Evolutionary conservation across 768 basidiomycete genomes (phyloP).

Genomic region (Lactifluus echinatus): DNA sequence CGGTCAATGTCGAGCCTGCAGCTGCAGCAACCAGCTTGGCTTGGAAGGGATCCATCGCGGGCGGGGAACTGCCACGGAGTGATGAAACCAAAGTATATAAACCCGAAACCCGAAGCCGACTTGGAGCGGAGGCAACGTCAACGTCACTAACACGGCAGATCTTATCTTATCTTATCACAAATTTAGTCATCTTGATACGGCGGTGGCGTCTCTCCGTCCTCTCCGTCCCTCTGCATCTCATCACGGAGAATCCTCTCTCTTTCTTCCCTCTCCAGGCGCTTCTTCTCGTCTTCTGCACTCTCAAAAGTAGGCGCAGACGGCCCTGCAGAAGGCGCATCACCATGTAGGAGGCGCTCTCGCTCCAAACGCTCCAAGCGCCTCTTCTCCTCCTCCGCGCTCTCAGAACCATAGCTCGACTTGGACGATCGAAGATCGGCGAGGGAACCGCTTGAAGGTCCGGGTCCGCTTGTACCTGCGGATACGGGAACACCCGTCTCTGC

Average conservation of each 20-base stretch:
- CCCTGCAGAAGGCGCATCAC: slow-evolving; percentile 14
- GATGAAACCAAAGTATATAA: neutral
- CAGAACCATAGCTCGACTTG: slow-evolving; percentile 22
- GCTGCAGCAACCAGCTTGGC: slow-evolving; percentile 78
- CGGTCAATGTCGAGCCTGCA: slow-evolving; percentile 71
- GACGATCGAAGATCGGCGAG: slow-evolving; percentile 37
- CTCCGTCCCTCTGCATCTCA: too few relatives aligned
- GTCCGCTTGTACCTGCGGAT: slow-evolving; percentile 48
- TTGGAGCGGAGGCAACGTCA: neutral
- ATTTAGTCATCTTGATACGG: slow-evolving; percentile 36
- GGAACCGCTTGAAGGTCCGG: slow-evolving; percentile 60
- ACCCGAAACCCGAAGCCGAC: too few relatives aligned
- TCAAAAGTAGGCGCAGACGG: slow-evolving; percentile 27
- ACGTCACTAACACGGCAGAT: too few relatives aligned
- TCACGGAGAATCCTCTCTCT: slow-evolving; percentile 43
- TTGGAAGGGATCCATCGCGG: slow-evolving; percentile 57
- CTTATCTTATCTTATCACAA: neutral
- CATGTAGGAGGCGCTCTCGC: slow-evolving; percentile 38
- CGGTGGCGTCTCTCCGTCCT: slow-evolving; percentile 33
- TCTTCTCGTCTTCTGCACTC: slow-evolving; percentile 54
- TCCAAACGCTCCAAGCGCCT: slow-evolving; percentile 45
- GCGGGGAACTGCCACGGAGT: neutral
- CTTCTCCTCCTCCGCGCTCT: slow-evolving; percentile 61
- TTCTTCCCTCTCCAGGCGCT: slow-evolving; percentile 36
- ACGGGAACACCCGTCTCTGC: slow-evolving; percentile 73